Evolutionary conservation across 176 grass and related monocot species (phyloP).

Genomic region (Triticum monococcum): DNA sequence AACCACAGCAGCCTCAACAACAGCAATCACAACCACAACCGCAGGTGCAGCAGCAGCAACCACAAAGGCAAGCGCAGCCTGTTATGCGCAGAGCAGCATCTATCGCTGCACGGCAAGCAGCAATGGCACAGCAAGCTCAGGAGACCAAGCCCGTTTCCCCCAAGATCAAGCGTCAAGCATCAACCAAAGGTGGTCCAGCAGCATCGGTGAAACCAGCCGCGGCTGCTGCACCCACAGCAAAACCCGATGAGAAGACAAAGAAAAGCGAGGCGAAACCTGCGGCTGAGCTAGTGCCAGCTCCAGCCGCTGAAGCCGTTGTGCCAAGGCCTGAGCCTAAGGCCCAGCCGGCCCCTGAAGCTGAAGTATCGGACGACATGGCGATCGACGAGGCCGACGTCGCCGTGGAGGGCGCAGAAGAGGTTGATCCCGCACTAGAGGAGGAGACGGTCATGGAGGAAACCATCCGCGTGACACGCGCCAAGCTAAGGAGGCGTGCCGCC

Average conservation of each 20-base stretch:
- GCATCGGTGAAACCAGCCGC: slow-evolving; percentile 26
- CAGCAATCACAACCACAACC: slow-evolving; percentile 30
- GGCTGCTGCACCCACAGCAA: slow-evolving; percentile 23
- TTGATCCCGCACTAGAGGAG: slow-evolving; percentile 14
- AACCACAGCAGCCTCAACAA: slow-evolving; percentile 35
- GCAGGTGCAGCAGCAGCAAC: slow-evolving; percentile 32
- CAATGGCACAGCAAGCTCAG: slow-evolving; percentile 58
- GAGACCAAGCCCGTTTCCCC: slow-evolving; percentile 40
- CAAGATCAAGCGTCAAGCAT: slow-evolving; percentile 58
- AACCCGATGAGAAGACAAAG: slow-evolving; percentile 39
- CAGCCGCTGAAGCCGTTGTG: background rate
- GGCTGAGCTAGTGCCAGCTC: background rate
- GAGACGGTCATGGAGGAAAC: slow-evolving; percentile 85
- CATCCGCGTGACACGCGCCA: slow-evolving; percentile 62
- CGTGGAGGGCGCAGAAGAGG: slow-evolving; percentile 37
- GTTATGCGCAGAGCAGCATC: slow-evolving; percentile 51
- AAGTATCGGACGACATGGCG: slow-evolving; percentile 45
- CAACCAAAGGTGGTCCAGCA: slow-evolving; percentile 34
- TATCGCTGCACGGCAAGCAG: slow-evolving; percentile 41
- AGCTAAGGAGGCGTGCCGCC: slow-evolving; percentile 71
- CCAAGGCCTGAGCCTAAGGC: slow-evolving; percentile 25
- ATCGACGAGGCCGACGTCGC: slow-evolving; percentile 28
- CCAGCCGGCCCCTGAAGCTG: slow-evolving; percentile 36
- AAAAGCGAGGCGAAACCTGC: slow-evolving; percentile 38
- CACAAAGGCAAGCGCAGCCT: slow-evolving; percentile 39